phyloP scores from a whole-genome alignment of 495 filamentous ascomycete species.

The Hypoxylon perforatum region DNA sequence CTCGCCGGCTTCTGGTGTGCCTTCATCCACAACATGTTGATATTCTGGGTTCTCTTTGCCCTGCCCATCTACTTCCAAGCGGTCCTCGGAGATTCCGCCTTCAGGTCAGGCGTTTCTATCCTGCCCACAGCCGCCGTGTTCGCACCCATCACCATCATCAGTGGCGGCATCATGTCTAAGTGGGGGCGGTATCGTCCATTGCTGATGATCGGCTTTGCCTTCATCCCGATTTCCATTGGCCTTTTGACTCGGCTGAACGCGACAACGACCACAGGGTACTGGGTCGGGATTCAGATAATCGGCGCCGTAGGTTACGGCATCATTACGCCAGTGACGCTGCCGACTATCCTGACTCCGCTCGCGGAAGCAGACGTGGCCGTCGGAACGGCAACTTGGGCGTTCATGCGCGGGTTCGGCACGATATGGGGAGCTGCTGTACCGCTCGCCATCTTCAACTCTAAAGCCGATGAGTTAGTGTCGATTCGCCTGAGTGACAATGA shows the following conservation, averaged over 20 bases:
- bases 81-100: slow-evolving; percentile 43
- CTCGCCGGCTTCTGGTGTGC: slow-evolving; percentile 14
- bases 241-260: slow-evolving; percentile 49
- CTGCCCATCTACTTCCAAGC: slow-evolving; percentile 59
- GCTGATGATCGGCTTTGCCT: slow-evolving; percentile 45
- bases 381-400: slow-evolving; percentile 50
- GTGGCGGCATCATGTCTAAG: slow-evolving; percentile 50
- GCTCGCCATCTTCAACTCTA: slow-evolving; percentile 55
- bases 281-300: slow-evolving; percentile 42
- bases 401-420: slow-evolving; percentile 53
- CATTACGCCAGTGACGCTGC: slow-evolving; percentile 35
- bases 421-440: slow-evolving; percentile 59
- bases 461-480: slow-evolving; percentile 31
- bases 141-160: slow-evolving; percentile 42
- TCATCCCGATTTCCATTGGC: slow-evolving; percentile 52
- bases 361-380: slow-evolving; percentile 48
- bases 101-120: slow-evolving; percentile 48
- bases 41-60: slow-evolving; percentile 52
- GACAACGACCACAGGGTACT: slow-evolving; percentile 41
- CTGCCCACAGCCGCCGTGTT: slow-evolving; percentile 47
- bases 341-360: slow-evolving; percentile 42
- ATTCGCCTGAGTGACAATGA: slow-evolving; percentile 13
- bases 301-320: slow-evolving; percentile 37
- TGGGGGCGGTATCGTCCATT: slow-evolving; percentile 54
- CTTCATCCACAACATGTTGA: slow-evolving; percentile 21